Base-by-base conservation (phyloP, 352 stramenopile species). In the Phytophthora meadii region DNA sequence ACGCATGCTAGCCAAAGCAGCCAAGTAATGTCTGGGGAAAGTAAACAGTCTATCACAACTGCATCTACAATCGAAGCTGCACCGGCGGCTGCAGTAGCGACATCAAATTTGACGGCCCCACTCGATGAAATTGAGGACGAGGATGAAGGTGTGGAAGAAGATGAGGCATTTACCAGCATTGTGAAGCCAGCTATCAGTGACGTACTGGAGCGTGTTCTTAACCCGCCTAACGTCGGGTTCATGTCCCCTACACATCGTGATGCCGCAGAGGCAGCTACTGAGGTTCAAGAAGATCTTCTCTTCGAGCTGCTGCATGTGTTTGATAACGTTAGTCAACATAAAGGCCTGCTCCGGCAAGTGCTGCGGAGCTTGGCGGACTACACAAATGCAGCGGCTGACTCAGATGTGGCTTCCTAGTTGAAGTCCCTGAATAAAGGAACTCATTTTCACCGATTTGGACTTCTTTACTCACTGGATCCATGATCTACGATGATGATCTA, bases 121-220 rank as follows among this genome's bases (percentile, higher is more conserved):
- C 41, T 68, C 14, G 46, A 69, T 42, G 65, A 69, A 37, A 46
- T 70, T 27, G 74, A 68, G 14, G 64, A 60, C 19, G 61, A 70
- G 17, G 69, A 77, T 11, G 50, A 74, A 6, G 70, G 52, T 19
- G 59, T 52, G 5, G 80, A 90, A 50, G 77, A 79, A 32, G 76
- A 89, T 17, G 72, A 82, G 5, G 70, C 75, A 0, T 95, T 95
- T 37, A 74, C 74, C 28, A 79, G 74, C 19, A 79, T 92, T 30
- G 74, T 95, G 50, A 94, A 95, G 49, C 87, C 87, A 30, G 87
- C 87, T 7, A 81, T 95, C 22, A 90, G 90, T 40, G 84, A 93
- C 12, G 79, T 93, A 6, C 39, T 92, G 30, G 74, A 90, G 27
- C 74, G 78, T 28, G 64, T 81, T 24, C 30, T 88, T 15, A 72